Evolutionary conservation across 2,329 filamentous ascomycete genomes (phyloP), one percentile per base, ranked within the genome.

Genomic region (Geosmithia flava): DNA sequence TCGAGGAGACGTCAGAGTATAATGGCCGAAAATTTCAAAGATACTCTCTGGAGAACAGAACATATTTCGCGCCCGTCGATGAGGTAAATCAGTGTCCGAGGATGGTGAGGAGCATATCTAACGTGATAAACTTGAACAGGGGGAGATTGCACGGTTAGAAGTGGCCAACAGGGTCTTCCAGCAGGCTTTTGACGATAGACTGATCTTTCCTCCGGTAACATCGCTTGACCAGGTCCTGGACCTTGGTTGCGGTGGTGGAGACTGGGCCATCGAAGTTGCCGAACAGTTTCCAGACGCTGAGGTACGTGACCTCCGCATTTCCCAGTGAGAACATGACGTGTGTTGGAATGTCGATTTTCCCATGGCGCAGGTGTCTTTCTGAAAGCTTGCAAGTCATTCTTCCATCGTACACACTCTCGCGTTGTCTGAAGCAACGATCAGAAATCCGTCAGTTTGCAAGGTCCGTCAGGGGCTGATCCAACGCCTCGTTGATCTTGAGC

Each of bases 181-280:
- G 51, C 72, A 66, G 53, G 67, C 84, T 47, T 87, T 88, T 59
- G 81, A 87, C 53, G 67, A 75, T 50, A 73, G 79, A 53, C 68
- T 85, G 23, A 75, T 88, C 56, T 86, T 88, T 51, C 82, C 84
- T n/a, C 81, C 81, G 6, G 66, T 87, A 45, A 64, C 61, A 43
- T 67, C 70, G 27, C 74, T 76, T 20, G 67, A 68, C 54, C 75
- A 74, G 56, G 73, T 88, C 42, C 69, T 89, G 27, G 85, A 89
- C 50, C 87, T 83, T 55, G 85, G 85, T 0, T 85, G 79, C 62
- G 85, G 85, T 41, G 72, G 79, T n/a, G 83, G 74, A 41, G 70
- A 78, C 45, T 89, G 85, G 85, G 82, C 83, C 20, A 65, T 77
- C 33, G 81, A 83, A 20, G 80, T 85, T 47, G 84, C 84, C 44